Evolutionary conservation across 2,329 filamentous ascomycete species (phyloP).

Genomic region (Ophiostoma novo-ulmi): DNA sequence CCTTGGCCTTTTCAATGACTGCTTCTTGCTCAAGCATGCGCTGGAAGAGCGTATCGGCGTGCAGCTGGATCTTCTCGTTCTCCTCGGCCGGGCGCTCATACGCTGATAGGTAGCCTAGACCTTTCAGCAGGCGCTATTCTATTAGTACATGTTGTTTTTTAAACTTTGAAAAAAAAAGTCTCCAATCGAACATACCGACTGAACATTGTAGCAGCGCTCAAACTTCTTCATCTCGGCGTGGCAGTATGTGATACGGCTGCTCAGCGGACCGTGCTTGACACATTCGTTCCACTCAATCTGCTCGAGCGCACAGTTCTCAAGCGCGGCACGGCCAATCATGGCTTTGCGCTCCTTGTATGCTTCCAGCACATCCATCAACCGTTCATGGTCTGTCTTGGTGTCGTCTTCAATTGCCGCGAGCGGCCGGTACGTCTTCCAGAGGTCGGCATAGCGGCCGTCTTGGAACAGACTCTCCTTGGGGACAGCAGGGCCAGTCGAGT

Average conservation of each 20-base stretch:
- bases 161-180: too few relatives aligned
- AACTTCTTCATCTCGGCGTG: conserved; percentile 69
- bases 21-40: conserved; percentile 79
- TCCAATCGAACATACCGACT: conserved; percentile 55
- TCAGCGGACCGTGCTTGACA: conserved; percentile 66
- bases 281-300: conserved; percentile 79
- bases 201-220: conserved; percentile 83
- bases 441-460: conserved; percentile 66
- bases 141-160: background rate
- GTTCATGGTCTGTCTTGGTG: conserved; percentile 70
- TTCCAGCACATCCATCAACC: conserved; percentile 72
- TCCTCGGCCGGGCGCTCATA: conserved; percentile 59
- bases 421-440: conserved; percentile 89
- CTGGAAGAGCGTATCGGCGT: conserved; percentile 85
- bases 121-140: conserved; percentile 73
- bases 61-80: conserved; percentile 90
- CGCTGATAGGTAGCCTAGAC: conserved; percentile 75
- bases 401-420: conserved; percentile 63
- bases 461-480: conserved; percentile 51
- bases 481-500: conserved; percentile 31
- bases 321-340: conserved; percentile 70
- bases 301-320: conserved; percentile 90
- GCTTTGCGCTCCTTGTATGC: conserved; percentile 77
- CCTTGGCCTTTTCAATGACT: conserved; percentile 63
- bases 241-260: conserved; percentile 73